Evolutionary conservation across 331 rosid species (phyloP).

Genomic region (Quercus phellos): DNA sequence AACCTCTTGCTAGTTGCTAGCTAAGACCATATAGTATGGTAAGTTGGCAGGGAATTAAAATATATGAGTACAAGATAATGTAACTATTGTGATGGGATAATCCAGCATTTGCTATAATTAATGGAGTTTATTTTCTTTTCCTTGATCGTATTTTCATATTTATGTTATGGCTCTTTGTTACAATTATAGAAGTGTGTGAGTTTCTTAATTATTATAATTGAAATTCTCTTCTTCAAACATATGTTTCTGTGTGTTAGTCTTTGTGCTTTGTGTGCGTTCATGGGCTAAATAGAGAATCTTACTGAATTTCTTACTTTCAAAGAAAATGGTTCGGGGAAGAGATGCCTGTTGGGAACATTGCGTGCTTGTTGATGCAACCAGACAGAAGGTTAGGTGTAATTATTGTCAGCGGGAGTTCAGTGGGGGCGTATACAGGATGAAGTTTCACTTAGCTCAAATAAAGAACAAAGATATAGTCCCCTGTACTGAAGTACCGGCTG

Average conservation of each 20-base stretch:
- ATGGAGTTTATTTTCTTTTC: neutral
- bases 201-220: neutral
- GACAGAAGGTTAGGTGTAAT: constrained; percentile 68
- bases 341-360: constrained; percentile 84
- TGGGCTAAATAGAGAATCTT: neutral
- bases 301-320: constrained; percentile 11
- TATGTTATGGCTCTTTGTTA: neutral
- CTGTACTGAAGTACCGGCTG: constrained; percentile 55
- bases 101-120: neutral
- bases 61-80: neutral
- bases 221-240: neutral
- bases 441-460: constrained; percentile 77
- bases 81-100: neutral
- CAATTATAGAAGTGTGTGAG: neutral
- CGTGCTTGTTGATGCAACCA: constrained; percentile 56
- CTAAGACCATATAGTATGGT: neutral
- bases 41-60: neutral
- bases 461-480: constrained; percentile 77
- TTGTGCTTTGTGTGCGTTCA: neutral
- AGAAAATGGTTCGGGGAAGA: constrained; percentile 72
- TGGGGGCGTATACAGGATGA: constrained; percentile 81
- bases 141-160: neutral
- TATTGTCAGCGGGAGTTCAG: constrained; percentile 70
- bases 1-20: neutral
- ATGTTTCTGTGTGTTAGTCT: neutral